These are phyloP conservation scores for Mitragyna speciosa DNA, from an alignment of 257 asterid genomes.

Conservation along the genomic window DNA sequence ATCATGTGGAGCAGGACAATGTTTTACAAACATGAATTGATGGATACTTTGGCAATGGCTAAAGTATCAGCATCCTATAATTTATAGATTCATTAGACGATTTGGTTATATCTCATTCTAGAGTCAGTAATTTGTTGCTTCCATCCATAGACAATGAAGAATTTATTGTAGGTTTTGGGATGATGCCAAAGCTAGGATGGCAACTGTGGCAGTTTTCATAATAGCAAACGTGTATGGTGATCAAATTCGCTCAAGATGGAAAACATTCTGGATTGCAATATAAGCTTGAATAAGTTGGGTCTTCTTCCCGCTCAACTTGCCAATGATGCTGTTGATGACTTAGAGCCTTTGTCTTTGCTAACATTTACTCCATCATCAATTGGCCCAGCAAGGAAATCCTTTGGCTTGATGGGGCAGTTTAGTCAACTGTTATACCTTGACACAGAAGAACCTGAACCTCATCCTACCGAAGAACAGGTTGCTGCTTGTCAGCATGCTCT, in stretches of 20 bases:
- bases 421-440: slow-evolving; percentile 77
- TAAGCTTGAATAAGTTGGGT: slow-evolving; percentile 78
- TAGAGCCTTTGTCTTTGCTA: slow-evolving; percentile 49
- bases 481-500: slow-evolving; percentile 73
- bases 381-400: slow-evolving; percentile 63
- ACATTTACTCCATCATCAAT: slow-evolving; percentile 39
- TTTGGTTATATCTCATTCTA: slow-evolving; percentile 86
- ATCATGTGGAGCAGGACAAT: slow-evolving; percentile 75
- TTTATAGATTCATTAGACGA: slow-evolving; percentile 70
- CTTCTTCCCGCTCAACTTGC: slow-evolving; percentile 91
- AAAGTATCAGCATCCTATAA: slow-evolving; percentile 67
- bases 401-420: slow-evolving; percentile 84
- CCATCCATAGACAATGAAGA: slow-evolving; percentile 66
- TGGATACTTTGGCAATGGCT: slow-evolving; percentile 80
- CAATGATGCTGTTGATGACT: slow-evolving; percentile 72
- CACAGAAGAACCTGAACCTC: slow-evolving; percentile 74
- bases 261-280: slow-evolving; percentile 81
- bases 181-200: slow-evolving; percentile 77
- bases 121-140: slow-evolving; percentile 66
- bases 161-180: slow-evolving; percentile 66
- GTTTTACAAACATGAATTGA: slow-evolving; percentile 68
- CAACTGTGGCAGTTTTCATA: slow-evolving; percentile 78
- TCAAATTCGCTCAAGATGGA: slow-evolving; percentile 82
- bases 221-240: slow-evolving; percentile 82
- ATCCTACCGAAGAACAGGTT: slow-evolving; percentile 78